Evolutionary conservation across 73 alveolate species (phyloP).

Genomic region (Uronychia setigera): DNA sequence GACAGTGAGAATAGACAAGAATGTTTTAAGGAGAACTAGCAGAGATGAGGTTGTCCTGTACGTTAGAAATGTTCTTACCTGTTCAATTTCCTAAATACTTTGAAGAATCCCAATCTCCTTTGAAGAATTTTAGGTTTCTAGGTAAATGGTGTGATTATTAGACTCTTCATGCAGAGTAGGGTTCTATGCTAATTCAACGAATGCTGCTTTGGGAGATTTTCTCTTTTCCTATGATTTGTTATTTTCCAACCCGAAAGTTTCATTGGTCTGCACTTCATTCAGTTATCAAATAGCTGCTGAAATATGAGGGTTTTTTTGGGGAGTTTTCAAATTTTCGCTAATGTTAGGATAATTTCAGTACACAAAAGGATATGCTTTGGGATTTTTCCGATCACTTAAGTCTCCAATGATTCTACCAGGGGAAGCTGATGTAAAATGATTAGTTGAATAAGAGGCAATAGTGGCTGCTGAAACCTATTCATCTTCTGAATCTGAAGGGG

Average conservation of each 20-base stretch:
- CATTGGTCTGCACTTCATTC: background rate
- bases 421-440: background rate
- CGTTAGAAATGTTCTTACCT: too few species aligned
- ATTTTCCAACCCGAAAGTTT: background rate
- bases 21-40: too few species aligned
- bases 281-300: background rate
- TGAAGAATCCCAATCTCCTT: background rate
- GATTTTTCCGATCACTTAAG: background rate
- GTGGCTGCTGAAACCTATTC: background rate
- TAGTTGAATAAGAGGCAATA: background rate
- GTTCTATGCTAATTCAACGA: background rate
- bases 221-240: too few species aligned
- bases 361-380: background rate
- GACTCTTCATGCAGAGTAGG: background rate
- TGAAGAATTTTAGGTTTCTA: background rate
- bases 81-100: background rate
- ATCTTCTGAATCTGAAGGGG: background rate
- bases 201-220: background rate
- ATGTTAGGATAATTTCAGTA: background rate
- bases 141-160: background rate
- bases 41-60: too few species aligned
- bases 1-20: too few species aligned
- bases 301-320: background rate
- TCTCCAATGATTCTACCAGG: background rate
- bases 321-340: background rate